These are phyloP conservation scores for Elsinoe batatas DNA, from an alignment of 2,329 filamentous ascomycete genomes.

Conservation along the genomic window DNA sequence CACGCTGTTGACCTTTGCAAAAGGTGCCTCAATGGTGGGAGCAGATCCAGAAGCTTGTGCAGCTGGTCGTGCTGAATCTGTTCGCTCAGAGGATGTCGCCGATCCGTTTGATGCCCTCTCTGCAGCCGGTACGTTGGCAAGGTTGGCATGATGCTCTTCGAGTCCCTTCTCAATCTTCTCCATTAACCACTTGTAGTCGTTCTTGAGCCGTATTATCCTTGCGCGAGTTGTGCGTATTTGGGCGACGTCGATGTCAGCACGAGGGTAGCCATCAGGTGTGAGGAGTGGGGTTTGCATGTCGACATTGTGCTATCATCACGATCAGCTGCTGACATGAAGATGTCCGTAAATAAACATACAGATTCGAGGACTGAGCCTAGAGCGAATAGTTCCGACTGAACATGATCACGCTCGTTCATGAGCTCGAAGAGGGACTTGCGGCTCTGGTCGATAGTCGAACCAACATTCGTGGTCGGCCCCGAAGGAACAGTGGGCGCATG, in stretches of 20 bases:
- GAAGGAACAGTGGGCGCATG: conserved; percentile 65
- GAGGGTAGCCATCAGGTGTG: conserved; percentile 83
- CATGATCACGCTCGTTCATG: conserved; percentile 69
- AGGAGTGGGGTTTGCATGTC: conserved; percentile 83
- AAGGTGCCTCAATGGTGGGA: conserved; percentile 49
- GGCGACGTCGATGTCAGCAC: conserved; percentile 87
- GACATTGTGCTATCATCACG: conserved; percentile 64
- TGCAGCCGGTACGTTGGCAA: conserved; percentile 33
- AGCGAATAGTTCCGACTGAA: conserved; percentile 80
- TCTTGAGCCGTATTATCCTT: conserved; percentile 78
- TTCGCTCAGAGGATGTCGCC: conserved; percentile 17
- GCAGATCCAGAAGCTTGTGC: conserved; percentile 14
- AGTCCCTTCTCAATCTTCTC: conserved; percentile 68
- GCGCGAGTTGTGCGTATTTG: conserved; percentile 92
- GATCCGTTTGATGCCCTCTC: conserved; percentile 4
- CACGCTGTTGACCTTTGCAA: conserved; percentile 85
- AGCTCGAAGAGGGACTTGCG: conserved; percentile 68
- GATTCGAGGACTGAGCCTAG: conserved; percentile 80
- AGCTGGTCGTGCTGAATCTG: conserved; percentile 16
- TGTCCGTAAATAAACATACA: conserved; percentile 41
- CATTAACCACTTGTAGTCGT: conserved; percentile 92
- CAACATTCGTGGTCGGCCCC: conserved; percentile 49
- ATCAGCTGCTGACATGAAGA: neutral
- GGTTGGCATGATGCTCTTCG: conserved; percentile 78
- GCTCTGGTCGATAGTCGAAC: conserved; percentile 41